Evolutionary conservation across 352 stramenopile species (phyloP).

Genomic region (Pythium phragmiticola): DNA sequence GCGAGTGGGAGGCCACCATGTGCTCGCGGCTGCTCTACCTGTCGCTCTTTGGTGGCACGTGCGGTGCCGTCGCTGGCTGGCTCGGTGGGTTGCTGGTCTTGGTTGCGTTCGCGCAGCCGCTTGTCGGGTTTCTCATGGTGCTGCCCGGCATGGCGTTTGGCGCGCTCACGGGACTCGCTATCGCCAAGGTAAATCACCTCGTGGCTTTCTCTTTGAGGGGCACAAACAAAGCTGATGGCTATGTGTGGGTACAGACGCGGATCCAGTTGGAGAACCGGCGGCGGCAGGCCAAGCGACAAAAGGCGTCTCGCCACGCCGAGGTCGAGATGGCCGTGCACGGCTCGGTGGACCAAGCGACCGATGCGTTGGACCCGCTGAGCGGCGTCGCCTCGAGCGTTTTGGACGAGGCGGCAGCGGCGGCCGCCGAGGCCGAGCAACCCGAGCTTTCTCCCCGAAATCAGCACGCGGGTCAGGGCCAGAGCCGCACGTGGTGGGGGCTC

Average conservation of each 20-base stretch:
- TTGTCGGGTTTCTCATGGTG: conserved; percentile 66
- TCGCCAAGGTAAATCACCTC: conserved; percentile 43
- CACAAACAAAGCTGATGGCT: background rate
- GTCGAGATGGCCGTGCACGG: conserved; percentile 54
- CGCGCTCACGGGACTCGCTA: conserved; percentile 39
- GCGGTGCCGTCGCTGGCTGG: conserved; percentile 59
- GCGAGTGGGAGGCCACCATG: conserved; percentile 51
- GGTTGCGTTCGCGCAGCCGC: conserved; percentile 46
- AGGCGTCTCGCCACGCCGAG: conserved; percentile 41
- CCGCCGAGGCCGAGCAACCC: conserved; percentile 12
- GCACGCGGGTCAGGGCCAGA: conserved; percentile 9
- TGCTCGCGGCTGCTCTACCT: conserved; percentile 48
- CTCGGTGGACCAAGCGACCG: conserved; percentile 26
- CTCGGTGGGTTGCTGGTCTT: conserved; percentile 44
- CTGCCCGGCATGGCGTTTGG: conserved; percentile 60
- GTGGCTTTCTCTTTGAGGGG: background rate
- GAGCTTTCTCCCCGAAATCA: conserved; percentile 16
- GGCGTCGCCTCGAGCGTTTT: conserved; percentile 22
- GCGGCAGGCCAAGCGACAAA: conserved; percentile 36
- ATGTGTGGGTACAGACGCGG: conserved; percentile 33
- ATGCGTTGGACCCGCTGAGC: conserved; percentile 39
- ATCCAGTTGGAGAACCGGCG: conserved; percentile 53
- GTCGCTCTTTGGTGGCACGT: conserved; percentile 48
- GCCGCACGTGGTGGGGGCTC: conserved; percentile 14
- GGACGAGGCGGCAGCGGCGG: conserved; percentile 12